Evolutionary conservation across 345 rosid species (phyloP).

Genomic region (Moringa oleifera): DNA sequence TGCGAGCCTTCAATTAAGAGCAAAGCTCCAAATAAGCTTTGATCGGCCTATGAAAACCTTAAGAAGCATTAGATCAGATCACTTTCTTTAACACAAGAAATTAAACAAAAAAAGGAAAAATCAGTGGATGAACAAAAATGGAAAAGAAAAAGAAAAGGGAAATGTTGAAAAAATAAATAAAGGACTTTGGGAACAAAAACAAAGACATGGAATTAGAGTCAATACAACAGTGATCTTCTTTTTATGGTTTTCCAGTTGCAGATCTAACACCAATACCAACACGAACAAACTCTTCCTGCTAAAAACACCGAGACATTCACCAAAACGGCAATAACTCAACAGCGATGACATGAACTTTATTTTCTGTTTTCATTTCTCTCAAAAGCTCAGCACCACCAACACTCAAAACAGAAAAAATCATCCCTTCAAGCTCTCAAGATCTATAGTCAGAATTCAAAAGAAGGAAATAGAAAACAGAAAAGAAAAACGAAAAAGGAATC

Average conservation of each 20-base stretch:
- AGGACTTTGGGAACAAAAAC: constrained; percentile 11
- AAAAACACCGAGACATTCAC: constrained; percentile 73
- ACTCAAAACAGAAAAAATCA: constrained; percentile 28
- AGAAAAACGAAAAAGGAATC: too few relatives aligned
- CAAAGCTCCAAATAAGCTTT: too few relatives aligned
- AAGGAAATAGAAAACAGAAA: constrained; percentile 14
- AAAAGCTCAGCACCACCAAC: constrained; percentile 7
- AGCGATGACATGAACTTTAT: neutral
- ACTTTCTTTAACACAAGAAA: neutral
- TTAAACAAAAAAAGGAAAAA: neutral
- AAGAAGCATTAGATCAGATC: neutral
- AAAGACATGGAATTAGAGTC: constrained; percentile 9
- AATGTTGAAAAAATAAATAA: constrained; percentile 5
- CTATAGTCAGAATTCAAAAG: constrained; percentile 29
- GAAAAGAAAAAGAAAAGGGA: constrained; percentile 7
- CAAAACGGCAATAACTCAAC: constrained; percentile 38
- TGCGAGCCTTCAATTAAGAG: too few relatives aligned
- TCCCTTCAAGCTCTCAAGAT: constrained; percentile 22
- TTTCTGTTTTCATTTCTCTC: neutral
- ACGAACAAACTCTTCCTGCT: constrained; percentile 36
- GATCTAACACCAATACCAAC: constrained; percentile 51
- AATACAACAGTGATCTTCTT: constrained; percentile 33
- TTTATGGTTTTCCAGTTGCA: constrained; percentile 46
- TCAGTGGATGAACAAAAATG: constrained; percentile 4
- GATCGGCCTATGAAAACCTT: too few relatives aligned